Percentiles rank a stretch among this genome's conserved stretches.
Evolutionary conservation across 83 land plant species (phyloP).

Genomic region (Isoetes engelmannii): DNA sequence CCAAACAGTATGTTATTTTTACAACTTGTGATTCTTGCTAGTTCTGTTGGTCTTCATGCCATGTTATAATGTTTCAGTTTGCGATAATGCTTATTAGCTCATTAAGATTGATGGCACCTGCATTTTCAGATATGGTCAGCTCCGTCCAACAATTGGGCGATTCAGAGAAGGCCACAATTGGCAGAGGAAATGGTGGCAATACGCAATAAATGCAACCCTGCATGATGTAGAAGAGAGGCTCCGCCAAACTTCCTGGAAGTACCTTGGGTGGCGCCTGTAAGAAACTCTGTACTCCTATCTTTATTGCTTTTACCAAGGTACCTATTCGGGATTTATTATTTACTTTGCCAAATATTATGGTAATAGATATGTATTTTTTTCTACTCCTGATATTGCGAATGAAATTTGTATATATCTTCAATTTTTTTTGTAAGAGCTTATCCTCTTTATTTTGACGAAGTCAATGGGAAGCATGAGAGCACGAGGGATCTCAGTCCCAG

Average conservation of each 20-base stretch:
- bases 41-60: too few relatives aligned
- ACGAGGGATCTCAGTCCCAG: too few relatives aligned
- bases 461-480: too few relatives aligned
- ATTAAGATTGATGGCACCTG: not conserved
- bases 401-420: too few relatives aligned
- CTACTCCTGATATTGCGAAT: too few relatives aligned
- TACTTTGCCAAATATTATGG: too few relatives aligned
- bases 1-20: too few relatives aligned
- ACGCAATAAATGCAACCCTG: constrained; percentile 34
- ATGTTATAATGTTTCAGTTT: too few relatives aligned
- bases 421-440: too few relatives aligned
- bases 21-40: too few relatives aligned
- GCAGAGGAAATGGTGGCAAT: constrained; percentile 31
- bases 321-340: not conserved
- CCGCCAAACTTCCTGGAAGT: constrained; percentile 28
- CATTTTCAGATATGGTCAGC: constrained; percentile 21
- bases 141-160: constrained; percentile 22
- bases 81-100: not conserved
- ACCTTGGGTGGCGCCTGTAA: constrained; percentile 34
- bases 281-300: not conserved
- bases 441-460: too few relatives aligned
- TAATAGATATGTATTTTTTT: too few relatives aligned
- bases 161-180: constrained; percentile 15
- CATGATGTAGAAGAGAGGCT: constrained; percentile 30
- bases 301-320: not conserved